A percentile compares a stretch with the other conserved stretches of the same genome.
These are phyloP conservation scores for Boehmeria nivea DNA, from an alignment of 306 rosid genomes.

Conservation along the genomic window DNA sequence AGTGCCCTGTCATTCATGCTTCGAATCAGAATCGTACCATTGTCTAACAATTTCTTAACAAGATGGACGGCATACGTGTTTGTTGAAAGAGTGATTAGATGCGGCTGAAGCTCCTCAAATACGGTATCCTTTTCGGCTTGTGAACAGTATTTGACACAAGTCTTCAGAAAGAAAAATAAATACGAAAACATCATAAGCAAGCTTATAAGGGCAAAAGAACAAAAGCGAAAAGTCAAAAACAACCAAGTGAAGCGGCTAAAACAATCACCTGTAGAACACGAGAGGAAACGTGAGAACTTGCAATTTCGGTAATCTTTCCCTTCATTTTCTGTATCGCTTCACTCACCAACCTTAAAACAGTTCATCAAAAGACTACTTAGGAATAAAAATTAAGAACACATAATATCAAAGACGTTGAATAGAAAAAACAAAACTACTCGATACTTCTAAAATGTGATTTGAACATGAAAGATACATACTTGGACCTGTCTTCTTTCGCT, in stretches of 20 bases:
- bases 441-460: not conserved
- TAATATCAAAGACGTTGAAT: not conserved
- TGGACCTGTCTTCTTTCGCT: slow-evolving; percentile 51
- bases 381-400: not conserved
- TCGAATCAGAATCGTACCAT: slow-evolving; percentile 47
- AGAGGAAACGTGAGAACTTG: slow-evolving; percentile 82
- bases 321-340: slow-evolving; percentile 86
- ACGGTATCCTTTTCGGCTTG: slow-evolving; percentile 71
- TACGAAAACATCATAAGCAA: slow-evolving; percentile 21
- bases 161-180: slow-evolving; percentile 37
- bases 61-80: slow-evolving; percentile 81
- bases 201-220: not conserved
- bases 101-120: slow-evolving; percentile 84
- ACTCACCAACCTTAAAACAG: slow-evolving; percentile 51
- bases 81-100: slow-evolving; percentile 64
- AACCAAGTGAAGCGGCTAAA: not conserved
- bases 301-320: slow-evolving; percentile 92
- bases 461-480: slow-evolving; percentile 17
- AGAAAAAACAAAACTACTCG: not conserved
- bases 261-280: slow-evolving; percentile 82
- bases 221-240: not conserved
- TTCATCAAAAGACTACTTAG: not conserved
- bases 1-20: not conserved
- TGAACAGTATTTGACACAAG: slow-evolving; percentile 83
- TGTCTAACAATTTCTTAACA: slow-evolving; percentile 85